Evolutionary conservation across 768 basidiomycete species (phyloP), one percentile per base, ranked within the genome.

Genomic region (Kwoniella shandongensis): DNA sequence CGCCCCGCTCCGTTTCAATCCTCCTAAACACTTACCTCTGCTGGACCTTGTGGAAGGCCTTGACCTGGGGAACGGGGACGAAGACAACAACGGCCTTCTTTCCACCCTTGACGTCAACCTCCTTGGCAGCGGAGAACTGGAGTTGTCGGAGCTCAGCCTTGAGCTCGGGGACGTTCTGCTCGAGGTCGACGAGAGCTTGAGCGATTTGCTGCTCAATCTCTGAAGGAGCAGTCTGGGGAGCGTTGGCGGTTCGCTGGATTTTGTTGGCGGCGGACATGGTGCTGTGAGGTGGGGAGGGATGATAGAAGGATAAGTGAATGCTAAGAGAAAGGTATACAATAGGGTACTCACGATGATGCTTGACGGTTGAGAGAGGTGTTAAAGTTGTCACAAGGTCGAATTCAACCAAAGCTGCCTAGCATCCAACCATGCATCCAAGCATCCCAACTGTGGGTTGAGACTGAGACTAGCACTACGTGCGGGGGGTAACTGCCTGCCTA

Each of bases 71-170:
- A 47, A 94, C 88, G 55, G 96, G 96, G 44, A 98, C 93, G 76
- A 99, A 99, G 78, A 99, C 82, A 63, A 99, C 91, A 72, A 99
- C 93, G 50, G 96, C 96, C 83, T 98, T 99, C 83, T 96, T 97
- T 76, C 96, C 96, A 63, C 94, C 96, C 73, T 92, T 90, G 70
- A 98, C 93, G 77, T 99, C 96, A 67, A 99, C 89, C 81, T 99
- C 96, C 75, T 92, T 92, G 66, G 96, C 96, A 64, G 93, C 90
- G 67, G 91, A 94, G 80, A 99, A 97, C 77, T 97, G 92, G 67
- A 99, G 86, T 59, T 87, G 85, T 46, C 93, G 87, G 64, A 99
- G 87, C 82, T 99, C 96, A 56, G 83, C 76, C 86, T 97, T 99
- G 81, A 99, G 87, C 80, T 99, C 96, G 62, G 93, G 89, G 59